A percentile compares a stretch with the other conserved stretches of the same genome.
phyloP scores from a whole-genome alignment of 345 rosid species.

The Sisymbrium altissimum region DNA sequence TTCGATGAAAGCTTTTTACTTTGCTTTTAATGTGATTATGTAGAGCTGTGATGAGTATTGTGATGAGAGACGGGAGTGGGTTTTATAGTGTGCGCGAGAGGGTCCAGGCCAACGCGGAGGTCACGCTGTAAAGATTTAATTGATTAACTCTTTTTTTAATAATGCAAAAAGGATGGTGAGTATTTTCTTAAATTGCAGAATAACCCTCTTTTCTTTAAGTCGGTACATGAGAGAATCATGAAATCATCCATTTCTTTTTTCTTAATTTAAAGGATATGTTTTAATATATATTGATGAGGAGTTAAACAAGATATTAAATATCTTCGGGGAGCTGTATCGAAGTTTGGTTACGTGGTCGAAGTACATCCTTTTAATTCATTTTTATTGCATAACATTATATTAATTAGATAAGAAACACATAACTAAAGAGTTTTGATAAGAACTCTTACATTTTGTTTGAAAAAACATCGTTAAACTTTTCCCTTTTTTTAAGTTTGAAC shows the following conservation, averaged over 20 bases:
- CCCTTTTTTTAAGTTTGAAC: neutral
- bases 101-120: conserved; percentile 34
- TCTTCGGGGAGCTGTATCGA: conserved; percentile 4
- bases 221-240: conserved; percentile 22
- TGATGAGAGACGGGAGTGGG: conserved; percentile 21
- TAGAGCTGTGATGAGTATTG: conserved; percentile 19
- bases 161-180: neutral
- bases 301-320: neutral
- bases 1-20: neutral
- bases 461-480: neutral
- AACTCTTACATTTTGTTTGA: neutral
- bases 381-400: neutral
- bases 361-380: neutral
- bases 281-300: neutral
- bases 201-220: conserved; percentile 9
- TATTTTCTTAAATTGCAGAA: neutral
- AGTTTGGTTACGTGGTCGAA: conserved; percentile 13
- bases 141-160: neutral
- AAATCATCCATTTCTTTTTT: neutral
- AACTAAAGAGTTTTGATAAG: neutral
- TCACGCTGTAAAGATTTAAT: conserved; percentile 28
- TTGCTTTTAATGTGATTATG: neutral
- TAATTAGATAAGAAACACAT: neutral
- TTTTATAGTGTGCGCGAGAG: conserved; percentile 22
- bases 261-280: neutral